These are phyloP conservation scores for Mortierella sp. DNA, from an alignment of 371 early-diverging fungal species.

Conservation along the genomic window DNA sequence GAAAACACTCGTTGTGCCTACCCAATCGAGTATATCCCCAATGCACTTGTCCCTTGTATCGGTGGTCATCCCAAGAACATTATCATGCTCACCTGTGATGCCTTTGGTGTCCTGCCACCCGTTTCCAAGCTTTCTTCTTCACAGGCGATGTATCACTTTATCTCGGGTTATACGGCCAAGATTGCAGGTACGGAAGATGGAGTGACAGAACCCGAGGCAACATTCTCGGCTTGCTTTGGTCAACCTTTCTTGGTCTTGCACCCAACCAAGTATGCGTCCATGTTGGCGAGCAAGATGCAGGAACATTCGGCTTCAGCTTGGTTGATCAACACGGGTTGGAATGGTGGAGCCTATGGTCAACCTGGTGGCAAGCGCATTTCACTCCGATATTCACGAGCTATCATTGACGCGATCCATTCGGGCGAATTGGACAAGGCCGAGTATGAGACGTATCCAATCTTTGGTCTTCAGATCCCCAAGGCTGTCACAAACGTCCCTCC, in stretches of 20 bases:
- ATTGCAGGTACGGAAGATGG: slow-evolving; percentile 98
- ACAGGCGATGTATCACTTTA: slow-evolving; percentile 99
- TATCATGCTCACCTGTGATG: slow-evolving; percentile 96
- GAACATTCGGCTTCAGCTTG: slow-evolving; percentile 91
- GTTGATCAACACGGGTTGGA: slow-evolving; percentile 99
- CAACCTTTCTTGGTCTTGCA: slow-evolving; percentile 97
- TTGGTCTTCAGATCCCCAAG: slow-evolving; percentile 89
- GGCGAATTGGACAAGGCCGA: slow-evolving; percentile 88
- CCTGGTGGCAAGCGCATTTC: slow-evolving; percentile 90
- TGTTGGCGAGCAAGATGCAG: slow-evolving; percentile 95
- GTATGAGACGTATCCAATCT: slow-evolving; percentile 83
- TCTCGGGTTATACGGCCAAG: slow-evolving; percentile 91
- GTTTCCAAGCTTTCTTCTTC: slow-evolving; percentile 89
- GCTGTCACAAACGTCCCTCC: slow-evolving; percentile 78
- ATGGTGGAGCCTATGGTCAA: slow-evolving; percentile 89
- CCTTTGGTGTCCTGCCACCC: slow-evolving; percentile 96
- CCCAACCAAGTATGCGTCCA: slow-evolving; percentile 94
- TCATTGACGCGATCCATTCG: slow-evolving; percentile 95
- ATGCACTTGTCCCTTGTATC: slow-evolving; percentile 94
- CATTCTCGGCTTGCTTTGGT: slow-evolving; percentile 96
- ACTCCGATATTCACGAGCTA: slow-evolving; percentile 96
- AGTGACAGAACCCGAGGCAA: slow-evolving; percentile 92
- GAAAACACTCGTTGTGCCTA: slow-evolving; percentile 98
- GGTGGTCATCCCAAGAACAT: slow-evolving; percentile 96
- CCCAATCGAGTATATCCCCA: slow-evolving; percentile 96